Base-by-base conservation (phyloP, 805 yeast species). In the Saccharomycopsis oosterbeekiorum region DNA sequence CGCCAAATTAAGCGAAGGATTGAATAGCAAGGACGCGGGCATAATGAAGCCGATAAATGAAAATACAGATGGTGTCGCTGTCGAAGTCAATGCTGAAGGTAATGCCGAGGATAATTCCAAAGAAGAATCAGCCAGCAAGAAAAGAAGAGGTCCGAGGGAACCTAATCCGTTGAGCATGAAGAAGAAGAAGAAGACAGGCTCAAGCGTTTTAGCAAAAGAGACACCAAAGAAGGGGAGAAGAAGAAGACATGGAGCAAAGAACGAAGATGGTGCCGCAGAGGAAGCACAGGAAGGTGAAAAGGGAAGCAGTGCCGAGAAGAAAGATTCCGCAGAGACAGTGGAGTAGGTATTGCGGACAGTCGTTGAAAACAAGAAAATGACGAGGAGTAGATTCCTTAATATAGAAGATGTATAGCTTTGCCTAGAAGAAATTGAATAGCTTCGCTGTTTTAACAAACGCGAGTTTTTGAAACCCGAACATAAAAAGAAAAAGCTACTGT, bases 121-220 rank as follows among this genome's bases (percentile, higher is more conserved):
- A 29, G 34, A 61, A 50, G 64, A 65, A 3, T 55, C 68, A 59
- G 63, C 61, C 59, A 47, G 61, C 58, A 78, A 81, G 70, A 85
- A 83, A 72, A 79, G 82, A 64, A 83, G 77, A 67, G 91, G 92
- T 2, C 86, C 90, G 11, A 87, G 84, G 67, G 92, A 81, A 37
- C 97, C 97, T 6, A 93, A 93, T 70, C 97, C 98, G 1, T 75
- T 93, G 67, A 91, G 97, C 75, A 76, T 90, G 59, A 91, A 89
- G 75, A 90, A 86, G 78, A 90, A 86, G 78, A 86, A 84, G 75
- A 82, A 81, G 71, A 66, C 65, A 12, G 60, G 66, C 17, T 15
- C 19, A 12, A 58, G 24, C 6, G 43, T 19, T 12, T 51, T 15
- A 4, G 29, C n/a, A 15, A 41, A 29, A 17, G 36, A 41, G 10